Evolutionary conservation across 768 basidiomycete species (phyloP).

Genomic region (Fistulinella prunicolor): DNA sequence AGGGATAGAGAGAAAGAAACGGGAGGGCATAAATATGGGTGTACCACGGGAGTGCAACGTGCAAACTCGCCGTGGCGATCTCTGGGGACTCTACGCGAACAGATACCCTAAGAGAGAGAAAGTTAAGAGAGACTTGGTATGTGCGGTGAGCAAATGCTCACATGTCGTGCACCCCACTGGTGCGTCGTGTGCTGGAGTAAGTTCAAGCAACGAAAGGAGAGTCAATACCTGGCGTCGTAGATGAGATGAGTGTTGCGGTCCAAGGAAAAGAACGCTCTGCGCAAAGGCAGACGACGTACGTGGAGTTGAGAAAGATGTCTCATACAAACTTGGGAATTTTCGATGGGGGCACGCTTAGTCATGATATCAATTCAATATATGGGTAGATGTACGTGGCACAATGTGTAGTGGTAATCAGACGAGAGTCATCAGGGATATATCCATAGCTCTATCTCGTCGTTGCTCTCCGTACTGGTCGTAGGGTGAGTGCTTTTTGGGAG

Average conservation of each 20-base stretch:
- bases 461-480: background rate
- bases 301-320: too few relatives aligned
- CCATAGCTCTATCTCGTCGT: conserved; percentile 15
- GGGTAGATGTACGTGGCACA: too few relatives aligned
- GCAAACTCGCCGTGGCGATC: conserved; percentile 65
- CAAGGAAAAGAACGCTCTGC: too few relatives aligned
- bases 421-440: conserved; percentile 9
- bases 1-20: conserved; percentile 76
- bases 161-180: conserved; percentile 17
- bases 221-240: too few relatives aligned
- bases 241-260: too few relatives aligned
- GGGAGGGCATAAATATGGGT: conserved; percentile 72
- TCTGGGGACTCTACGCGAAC: conserved; percentile 63
- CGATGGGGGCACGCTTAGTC: too few relatives aligned
- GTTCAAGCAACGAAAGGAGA: too few relatives aligned
- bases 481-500: too few relatives aligned
- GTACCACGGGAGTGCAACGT: conserved; percentile 64
- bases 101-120: conserved; percentile 30
- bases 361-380: too few relatives aligned
- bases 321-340: too few relatives aligned
- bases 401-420: too few relatives aligned
- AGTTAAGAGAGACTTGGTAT: background rate
- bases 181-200: background rate
- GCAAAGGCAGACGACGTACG: too few relatives aligned
- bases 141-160: background rate